phyloP scores from a whole-genome alignment of 148 eudicot genomes.

The Agrostemma githago region DNA sequence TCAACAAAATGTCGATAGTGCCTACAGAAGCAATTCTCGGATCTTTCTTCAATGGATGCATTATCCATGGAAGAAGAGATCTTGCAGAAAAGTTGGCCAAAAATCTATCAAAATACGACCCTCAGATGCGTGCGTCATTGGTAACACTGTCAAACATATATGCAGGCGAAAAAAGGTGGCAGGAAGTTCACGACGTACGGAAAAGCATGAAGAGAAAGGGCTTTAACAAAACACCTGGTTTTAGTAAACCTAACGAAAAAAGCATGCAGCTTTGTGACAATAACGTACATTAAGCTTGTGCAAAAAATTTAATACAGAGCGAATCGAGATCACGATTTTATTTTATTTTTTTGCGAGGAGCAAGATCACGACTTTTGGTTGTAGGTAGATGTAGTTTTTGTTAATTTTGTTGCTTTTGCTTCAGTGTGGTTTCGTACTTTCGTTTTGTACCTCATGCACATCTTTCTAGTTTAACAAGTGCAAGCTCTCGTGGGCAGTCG shows the following conservation, averaged over 20 bases:
- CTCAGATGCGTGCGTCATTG: constrained; percentile 43
- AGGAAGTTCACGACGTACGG: constrained; percentile 47
- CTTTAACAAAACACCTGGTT: constrained; percentile 43
- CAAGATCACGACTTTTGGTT: no score
- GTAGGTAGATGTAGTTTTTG: no score
- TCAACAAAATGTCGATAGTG: constrained; percentile 33
- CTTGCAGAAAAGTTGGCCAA: constrained; percentile 44
- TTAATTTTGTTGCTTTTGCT: no score
- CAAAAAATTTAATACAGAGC: no score
- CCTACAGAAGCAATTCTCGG: constrained; percentile 41
- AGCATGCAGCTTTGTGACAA: neutral
- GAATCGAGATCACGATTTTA: no score
- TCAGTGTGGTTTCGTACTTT: no score
- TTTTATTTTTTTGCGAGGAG: no score
- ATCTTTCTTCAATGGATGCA: constrained; percentile 63
- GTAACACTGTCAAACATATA: constrained; percentile 59
- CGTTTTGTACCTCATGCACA: no score
- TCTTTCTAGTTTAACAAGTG: no score
- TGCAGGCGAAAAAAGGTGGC: constrained; percentile 56
- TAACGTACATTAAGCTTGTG: no score
- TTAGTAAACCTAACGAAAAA: constrained; percentile 29
- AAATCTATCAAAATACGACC: constrained; percentile 23
- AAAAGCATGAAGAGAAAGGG: constrained; percentile 47
- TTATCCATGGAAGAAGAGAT: constrained; percentile 54
- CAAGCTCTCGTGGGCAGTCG: no score